These are phyloP conservation scores for Brasenia schreberi DNA, from an alignment of 164 flowering plant genomes.

Conservation along the genomic window DNA sequence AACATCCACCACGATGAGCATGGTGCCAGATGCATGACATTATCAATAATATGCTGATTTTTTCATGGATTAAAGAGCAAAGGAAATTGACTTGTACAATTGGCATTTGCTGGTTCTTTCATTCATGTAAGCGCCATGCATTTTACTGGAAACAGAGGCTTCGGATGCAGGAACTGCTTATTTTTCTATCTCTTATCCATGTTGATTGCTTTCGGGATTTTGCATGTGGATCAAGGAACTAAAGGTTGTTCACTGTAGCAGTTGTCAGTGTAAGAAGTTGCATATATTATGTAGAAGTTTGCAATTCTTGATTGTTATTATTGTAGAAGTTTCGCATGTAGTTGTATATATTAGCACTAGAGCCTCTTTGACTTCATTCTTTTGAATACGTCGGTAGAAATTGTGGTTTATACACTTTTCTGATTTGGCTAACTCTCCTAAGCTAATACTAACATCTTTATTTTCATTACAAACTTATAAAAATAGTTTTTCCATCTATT, in stretches of 20 bases:
- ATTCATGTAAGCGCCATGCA: not conserved
- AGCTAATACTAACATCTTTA: no score
- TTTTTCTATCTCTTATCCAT: not conserved
- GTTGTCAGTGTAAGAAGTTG: not conserved
- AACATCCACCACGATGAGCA: not conserved
- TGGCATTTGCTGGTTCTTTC: not conserved
- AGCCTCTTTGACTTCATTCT: no score
- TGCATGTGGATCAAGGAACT: not conserved
- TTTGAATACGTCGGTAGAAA: no score
- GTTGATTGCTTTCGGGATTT: not conserved
- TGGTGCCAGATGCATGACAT: not conserved
- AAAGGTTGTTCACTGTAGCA: not conserved
- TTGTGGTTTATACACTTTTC: no score
- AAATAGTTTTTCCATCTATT: no score
- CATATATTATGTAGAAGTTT: not conserved
- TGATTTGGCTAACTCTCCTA: no score
- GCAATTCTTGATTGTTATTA: not conserved
- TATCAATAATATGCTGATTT: not conserved
- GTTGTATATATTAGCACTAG: no score
- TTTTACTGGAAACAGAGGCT: not conserved
- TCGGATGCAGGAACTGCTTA: not conserved
- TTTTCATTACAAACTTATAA: no score
- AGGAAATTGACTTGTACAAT: not conserved
- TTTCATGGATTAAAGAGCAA: not conserved
- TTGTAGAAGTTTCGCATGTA: no score